phyloP scores from a whole-genome alignment of 768 basidiomycete species.

The Tulasnella sp. region DNA sequence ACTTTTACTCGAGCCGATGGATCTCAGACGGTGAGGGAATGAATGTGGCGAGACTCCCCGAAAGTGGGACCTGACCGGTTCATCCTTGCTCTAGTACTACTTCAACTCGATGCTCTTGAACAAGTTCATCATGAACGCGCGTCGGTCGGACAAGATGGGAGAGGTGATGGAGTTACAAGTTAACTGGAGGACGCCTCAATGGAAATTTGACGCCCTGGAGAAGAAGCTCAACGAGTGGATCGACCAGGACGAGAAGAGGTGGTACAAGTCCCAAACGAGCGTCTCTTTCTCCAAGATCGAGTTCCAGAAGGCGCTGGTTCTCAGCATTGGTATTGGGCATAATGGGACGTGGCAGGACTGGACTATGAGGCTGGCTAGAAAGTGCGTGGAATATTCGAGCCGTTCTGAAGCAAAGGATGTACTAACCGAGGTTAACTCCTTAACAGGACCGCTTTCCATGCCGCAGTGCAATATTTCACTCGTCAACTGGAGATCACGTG shows the following conservation, averaged over 20 bases:
- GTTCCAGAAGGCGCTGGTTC: slow-evolving; percentile 36
- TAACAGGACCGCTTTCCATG: slow-evolving; percentile 59
- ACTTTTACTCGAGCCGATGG: slow-evolving; percentile 49
- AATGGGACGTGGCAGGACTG: slow-evolving; percentile 53
- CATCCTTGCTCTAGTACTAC: slow-evolving; percentile 44
- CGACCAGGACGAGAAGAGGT: slow-evolving; percentile 67
- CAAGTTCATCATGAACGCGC: slow-evolving; percentile 70
- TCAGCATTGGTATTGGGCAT: slow-evolving; percentile 58
- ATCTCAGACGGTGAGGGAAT: slow-evolving; percentile 1
- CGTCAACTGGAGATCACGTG: slow-evolving; percentile 59
- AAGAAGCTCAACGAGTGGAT: slow-evolving; percentile 65
- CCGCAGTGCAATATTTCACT: slow-evolving; percentile 66
- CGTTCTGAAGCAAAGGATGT: not conserved
- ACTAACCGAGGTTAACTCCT: not conserved
- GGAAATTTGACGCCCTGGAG: slow-evolving; percentile 64
- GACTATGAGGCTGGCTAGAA: slow-evolving; percentile 51
- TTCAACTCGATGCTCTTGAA: slow-evolving; percentile 69
- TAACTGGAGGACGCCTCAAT: slow-evolving; percentile 64
- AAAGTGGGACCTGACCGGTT: not conserved
- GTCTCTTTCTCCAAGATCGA: slow-evolving; percentile 56
- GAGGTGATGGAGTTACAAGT: slow-evolving; percentile 64
- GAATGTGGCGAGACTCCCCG: not conserved
- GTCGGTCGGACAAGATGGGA: slow-evolving; percentile 68
- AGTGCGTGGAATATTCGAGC: slow-evolving; percentile 23
- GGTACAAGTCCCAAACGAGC: slow-evolving; percentile 63